Base-by-base conservation (phyloP, 176 grass and related monocot species). In the Avena sativa region DNA sequence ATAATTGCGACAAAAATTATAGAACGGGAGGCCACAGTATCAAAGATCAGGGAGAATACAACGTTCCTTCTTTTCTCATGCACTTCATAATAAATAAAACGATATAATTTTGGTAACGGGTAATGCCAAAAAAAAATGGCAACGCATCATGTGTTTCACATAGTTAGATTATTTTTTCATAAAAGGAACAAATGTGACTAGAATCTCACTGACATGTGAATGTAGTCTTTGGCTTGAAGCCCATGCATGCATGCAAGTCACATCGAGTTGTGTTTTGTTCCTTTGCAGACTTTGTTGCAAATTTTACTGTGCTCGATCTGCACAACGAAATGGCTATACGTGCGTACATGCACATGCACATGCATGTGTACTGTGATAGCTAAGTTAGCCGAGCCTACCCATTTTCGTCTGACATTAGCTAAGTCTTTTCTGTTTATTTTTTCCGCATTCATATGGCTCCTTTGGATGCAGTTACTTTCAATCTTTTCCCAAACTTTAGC, bases 161-260 rank as follows among this genome's bases (percentile, higher is more conserved):
- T 2, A n/a, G 7, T 19, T 57, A 20, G 19, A 17, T 17, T 58
- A n/a, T n/a, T 59, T 59, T 59, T 59, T 9, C 19, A 8, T 25
- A n/a, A n/a, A 4, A n/a, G 8, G 16, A 59, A 5, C 8, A n/a
- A n/a, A 77, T 69, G 55, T 60, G 82, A 23, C 21, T 82, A 67
- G 72, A 78, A 88, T 83, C 72, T 78, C 80, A 78, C 80, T 83
- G 87, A 71, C 87, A 83, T 61, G 80, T 88, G 87, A 88, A 50
- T 49, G 36, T 49, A 60, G 58, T n/a, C 81, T 60, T 84, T 84
- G 87, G 80, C 74, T 20, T 15, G 1, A 71, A 79, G 64, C 67
- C 6, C 17, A 48, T 55, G 12, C 43, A 48, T 55, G 12, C 43
- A 34, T 78, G 53, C 23, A 49, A 36, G 87, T 25, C 87, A 36